Evolutionary conservation across 495 filamentous ascomycete genomes (phyloP).

Genomic region (Penicillium robsamsonii): DNA sequence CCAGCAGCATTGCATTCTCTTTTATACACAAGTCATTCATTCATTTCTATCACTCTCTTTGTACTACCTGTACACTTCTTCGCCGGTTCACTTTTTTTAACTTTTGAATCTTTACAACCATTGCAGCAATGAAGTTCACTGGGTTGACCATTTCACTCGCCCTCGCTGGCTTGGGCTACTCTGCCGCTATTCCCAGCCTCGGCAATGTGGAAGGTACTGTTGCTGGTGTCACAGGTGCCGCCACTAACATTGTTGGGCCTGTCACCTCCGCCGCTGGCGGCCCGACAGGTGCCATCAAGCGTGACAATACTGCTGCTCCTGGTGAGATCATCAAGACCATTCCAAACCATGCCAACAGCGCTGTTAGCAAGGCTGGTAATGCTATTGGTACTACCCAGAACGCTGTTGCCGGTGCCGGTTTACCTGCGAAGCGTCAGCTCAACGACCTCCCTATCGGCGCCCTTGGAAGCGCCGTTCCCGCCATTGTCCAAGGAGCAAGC

Average conservation of each 20-base stretch:
- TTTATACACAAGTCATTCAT: conserved; percentile 21
- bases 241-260: conserved; percentile 1
- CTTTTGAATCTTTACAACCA: conserved; percentile 8
- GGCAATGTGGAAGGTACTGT: conserved; percentile 1
- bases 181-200: conserved; percentile 21
- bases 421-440: not conserved
- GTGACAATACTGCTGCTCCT: conserved; percentile 1
- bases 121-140: conserved; percentile 43
- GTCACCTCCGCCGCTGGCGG: not conserved
- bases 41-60: conserved; percentile 28
- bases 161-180: conserved; percentile 19
- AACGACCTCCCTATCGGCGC: no score
- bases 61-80: no score
- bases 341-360: conserved; percentile 19
- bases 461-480: no score
- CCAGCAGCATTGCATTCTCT: conserved; percentile 2
- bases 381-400: conserved; percentile 21
- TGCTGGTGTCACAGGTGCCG: conserved; percentile 5
- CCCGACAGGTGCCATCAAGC: conserved; percentile 2
- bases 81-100: conserved; percentile 28
- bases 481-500: no score
- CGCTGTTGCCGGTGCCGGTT: conserved; percentile 1
- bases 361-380: conserved; percentile 15
- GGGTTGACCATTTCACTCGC: conserved; percentile 35
- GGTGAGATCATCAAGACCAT: conserved; percentile 5